Percentiles rank a stretch among this genome's conserved stretches.
These are phyloP conservation scores for Suillus placidus DNA, from an alignment of 768 basidiomycete genomes.

Conservation along the genomic window DNA sequence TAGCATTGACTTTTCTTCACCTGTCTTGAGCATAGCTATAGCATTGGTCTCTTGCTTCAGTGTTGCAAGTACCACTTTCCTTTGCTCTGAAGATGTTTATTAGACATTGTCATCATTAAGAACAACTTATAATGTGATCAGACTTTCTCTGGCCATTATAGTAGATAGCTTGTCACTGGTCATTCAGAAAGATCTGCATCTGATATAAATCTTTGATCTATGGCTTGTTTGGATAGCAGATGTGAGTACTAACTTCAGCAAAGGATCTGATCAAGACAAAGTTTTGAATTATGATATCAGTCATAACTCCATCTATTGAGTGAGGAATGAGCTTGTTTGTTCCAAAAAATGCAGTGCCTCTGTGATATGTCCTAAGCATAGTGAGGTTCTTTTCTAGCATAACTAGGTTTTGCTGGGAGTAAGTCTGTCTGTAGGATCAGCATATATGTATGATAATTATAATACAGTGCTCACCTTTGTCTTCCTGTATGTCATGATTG, in stretches of 20 bases:
- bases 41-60: no score
- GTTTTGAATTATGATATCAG: constrained; percentile 31
- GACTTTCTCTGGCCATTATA: no score
- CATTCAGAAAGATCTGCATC: constrained; percentile 23
- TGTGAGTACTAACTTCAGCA: constrained; percentile 16
- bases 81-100: no score
- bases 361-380: constrained; percentile 21
- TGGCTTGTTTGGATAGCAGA: constrained; percentile 12
- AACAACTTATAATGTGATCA: no score
- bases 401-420: constrained; percentile 20
- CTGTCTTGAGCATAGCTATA: no score
- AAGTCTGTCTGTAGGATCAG: no score
- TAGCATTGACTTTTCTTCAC: no score
- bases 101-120: no score
- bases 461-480: no score
- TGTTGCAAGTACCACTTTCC: no score
- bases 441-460: no score
- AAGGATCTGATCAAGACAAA: constrained; percentile 27
- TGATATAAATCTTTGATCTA: constrained; percentile 13
- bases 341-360: constrained; percentile 16
- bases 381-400: constrained; percentile 20
- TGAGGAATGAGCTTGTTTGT: constrained; percentile 30
- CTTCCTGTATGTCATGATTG: background rate
- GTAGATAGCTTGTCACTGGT: background rate
- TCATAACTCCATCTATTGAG: constrained; percentile 22